Evolutionary conservation across 2,329 filamentous ascomycete species (phyloP), one percentile per base, ranked within the genome.

Genomic region (Xylaria sp.): DNA sequence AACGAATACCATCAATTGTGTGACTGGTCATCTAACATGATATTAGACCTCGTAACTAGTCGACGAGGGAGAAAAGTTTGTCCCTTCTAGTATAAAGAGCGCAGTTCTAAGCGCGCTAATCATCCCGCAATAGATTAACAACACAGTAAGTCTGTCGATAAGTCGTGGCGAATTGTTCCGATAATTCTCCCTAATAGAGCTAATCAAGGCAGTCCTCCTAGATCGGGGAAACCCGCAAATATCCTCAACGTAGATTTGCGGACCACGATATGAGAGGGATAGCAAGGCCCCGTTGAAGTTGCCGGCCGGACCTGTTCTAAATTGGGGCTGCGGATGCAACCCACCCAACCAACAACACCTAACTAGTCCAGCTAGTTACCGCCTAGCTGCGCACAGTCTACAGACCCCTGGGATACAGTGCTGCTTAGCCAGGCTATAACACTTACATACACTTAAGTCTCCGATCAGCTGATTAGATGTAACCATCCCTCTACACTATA

Each of bases 391-490:
- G 19, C 56, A 27, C 56, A 27, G 24, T 27, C 24, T 27, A 65
- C 48, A 50, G 17, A 56, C 32, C 56, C 58, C 48, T 45, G 34
- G 45, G 58, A 19, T 51, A 63, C 53, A 11, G 34, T 30, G 32
- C 17, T 54, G 34, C 45, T 48, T 24, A 21, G 55, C 39, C 24
- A 30, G 50, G 27, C 11, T 14, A 57, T 53, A 53, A 53, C 24
- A 61, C 47, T 5, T 51, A 61, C 47, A 2, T 61, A 27, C 42
- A 19, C 47, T 54, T 5, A 17, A 47, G 50, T 32, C 32, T 59
- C n/a, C 14, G 24, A 57, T 68, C 61, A 68, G 56, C 61, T 68
- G 56, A 65, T 58, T 45, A 48, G 30, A 65, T 51, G 65, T 32
- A 65, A 68, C 51, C 50, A 32, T 57, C 34, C 6, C 39, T 53